Percentiles rank a stretch among this genome's conserved stretches.
phyloP scores from a whole-genome alignment of 139 green algal species.

The Picochlorum sp. region DNA sequence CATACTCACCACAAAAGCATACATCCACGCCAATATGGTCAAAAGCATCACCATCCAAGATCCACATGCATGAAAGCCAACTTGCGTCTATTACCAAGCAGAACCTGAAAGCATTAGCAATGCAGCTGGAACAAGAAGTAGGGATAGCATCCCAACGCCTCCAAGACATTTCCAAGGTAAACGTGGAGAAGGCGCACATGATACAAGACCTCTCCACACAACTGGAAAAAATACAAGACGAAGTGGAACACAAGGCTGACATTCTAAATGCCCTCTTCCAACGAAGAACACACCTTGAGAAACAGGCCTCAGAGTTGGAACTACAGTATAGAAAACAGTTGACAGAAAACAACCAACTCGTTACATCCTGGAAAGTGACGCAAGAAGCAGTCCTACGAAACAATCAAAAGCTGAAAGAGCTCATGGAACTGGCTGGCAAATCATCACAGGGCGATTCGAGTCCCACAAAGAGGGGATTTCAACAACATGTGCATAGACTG shows the following conservation, averaged over 20 bases:
- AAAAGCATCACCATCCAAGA: constrained; percentile 4
- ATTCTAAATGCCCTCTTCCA: background rate
- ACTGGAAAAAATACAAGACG: background rate
- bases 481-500: background rate
- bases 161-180: background rate
- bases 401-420: background rate
- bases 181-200: background rate
- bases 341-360: background rate
- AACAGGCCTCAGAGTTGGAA: background rate
- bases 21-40: background rate
- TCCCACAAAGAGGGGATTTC: background rate
- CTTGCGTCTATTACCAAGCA: too few species aligned
- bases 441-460: constrained; percentile 2
- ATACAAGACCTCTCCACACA: background rate
- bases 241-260: background rate
- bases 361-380: background rate
- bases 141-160: background rate
- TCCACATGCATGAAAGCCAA: background rate
- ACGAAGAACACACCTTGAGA: background rate
- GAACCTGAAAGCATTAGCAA: background rate
- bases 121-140: background rate
- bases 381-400: background rate
- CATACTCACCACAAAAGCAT: background rate
- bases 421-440: background rate
- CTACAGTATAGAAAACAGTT: background rate